These are phyloP conservation scores for Syzygium malaccense DNA, from an alignment of 441 rosid species.

Conservation along the genomic window DNA sequence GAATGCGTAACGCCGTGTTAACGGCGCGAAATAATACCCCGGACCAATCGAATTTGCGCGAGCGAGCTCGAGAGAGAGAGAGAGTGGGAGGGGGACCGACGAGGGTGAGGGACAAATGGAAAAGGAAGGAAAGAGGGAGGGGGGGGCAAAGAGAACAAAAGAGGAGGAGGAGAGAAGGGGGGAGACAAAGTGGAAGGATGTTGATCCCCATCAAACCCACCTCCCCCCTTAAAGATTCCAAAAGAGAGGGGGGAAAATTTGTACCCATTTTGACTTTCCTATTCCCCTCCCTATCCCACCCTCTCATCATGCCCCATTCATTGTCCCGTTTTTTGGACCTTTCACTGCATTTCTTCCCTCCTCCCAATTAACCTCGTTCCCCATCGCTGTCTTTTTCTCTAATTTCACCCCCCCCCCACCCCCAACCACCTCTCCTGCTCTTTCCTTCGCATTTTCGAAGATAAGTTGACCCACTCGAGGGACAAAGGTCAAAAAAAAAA, in stretches of 20 bases:
- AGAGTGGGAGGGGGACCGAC: neutral
- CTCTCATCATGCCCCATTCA: constrained; percentile 40
- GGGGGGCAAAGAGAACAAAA: neutral
- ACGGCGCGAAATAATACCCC: neutral
- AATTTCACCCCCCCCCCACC: neutral
- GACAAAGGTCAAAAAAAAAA: neutral
- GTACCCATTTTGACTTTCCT: constrained; percentile 43
- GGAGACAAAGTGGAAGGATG: constrained; percentile 74
- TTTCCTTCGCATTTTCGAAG: neutral
- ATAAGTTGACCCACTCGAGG: neutral
- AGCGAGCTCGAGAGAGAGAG: too few species aligned
- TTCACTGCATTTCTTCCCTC: neutral
- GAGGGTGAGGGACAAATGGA: neutral
- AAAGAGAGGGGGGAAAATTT: neutral
- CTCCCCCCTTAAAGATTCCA: constrained; percentile 20
- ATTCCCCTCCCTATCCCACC: neutral
- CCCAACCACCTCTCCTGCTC: neutral
- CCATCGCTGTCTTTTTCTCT: constrained; percentile 21
- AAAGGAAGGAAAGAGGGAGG: neutral
- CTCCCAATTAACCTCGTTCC: neutral
- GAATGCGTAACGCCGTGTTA: neutral
- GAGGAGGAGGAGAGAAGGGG: neutral
- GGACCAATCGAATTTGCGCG: neutral
- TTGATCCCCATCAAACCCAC: constrained; percentile 39
- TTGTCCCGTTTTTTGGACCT: constrained; percentile 21